Evolutionary conservation across 2,329 filamentous ascomycete genomes (phyloP), one percentile per base, ranked within the genome.

Genomic region (Fusarium siculi): DNA sequence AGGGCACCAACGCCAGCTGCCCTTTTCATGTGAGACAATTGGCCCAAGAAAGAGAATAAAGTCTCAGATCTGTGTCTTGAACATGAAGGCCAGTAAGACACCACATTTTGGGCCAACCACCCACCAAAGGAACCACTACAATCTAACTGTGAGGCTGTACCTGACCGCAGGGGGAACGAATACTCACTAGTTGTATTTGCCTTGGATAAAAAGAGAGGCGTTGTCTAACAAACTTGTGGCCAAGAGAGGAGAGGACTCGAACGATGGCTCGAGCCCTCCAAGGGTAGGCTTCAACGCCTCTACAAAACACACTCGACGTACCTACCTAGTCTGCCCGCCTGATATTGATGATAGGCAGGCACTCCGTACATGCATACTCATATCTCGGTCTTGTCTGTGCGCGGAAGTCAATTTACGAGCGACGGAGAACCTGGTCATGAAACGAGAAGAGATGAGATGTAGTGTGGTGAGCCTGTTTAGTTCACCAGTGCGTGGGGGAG

Each of bases 341-440:
- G 58, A 56, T 43, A 34, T 52, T 52, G 36, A 58, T 60, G 58
- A 36, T 53, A 43, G 25, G 23, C n/a, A 25, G 23, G 47, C 9
- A 19, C 11, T 32, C 11, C 11, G 32, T 32, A 32, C 32, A 32
- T 32, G 32, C 46, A 32, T 34, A 15, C n/a, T 52, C 47, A 52
- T 19, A 23, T 34, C 40, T 25, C 16, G 36, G 32, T 28, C 44
- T 54, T 57, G 74, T 71, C 74, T 50, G 74, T 76, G 74, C 74
- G 72, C 72, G 64, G 66, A 76, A 73, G 54, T 74, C 68, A 74
- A 74, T 74, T 76, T 74, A 58, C 61, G 68, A 25, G 46, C 39
- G 59, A 37, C n/a, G 49, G 46, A 36, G 58, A 55, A 59, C 59
- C 55, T 56, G 47, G 60, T 63, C 50, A 30, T 68, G 37, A 32